These are phyloP conservation scores for Gossypium herbaceum DNA, from an alignment of 345 rosid species.

Conservation along the genomic window DNA sequence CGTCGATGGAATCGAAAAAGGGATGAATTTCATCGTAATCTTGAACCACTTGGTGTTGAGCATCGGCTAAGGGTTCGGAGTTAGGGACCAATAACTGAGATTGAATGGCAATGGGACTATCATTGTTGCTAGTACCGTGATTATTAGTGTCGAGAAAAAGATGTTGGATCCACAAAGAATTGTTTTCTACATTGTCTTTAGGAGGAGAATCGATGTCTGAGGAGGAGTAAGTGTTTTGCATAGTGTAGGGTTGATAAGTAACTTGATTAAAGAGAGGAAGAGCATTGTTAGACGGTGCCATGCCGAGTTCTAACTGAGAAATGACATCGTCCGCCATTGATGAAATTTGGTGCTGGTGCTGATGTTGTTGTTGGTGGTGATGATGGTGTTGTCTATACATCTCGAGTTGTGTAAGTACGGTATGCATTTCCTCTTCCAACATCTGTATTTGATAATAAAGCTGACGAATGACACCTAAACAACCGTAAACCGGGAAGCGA, in stretches of 20 bases:
- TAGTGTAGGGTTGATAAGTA: slow-evolving; percentile 24
- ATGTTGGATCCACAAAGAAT: slow-evolving; percentile 45
- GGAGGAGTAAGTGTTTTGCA: slow-evolving; percentile 39
- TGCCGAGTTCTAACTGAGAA: slow-evolving; percentile 68
- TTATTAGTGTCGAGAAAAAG: slow-evolving; percentile 22
- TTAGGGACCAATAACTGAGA: slow-evolving; percentile 35
- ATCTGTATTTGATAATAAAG: slow-evolving; percentile 43
- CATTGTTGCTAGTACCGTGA: slow-evolving; percentile 17
- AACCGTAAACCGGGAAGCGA: slow-evolving; percentile 73
- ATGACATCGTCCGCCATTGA: slow-evolving; percentile 40
- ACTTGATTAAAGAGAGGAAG: slow-evolving; percentile 32
- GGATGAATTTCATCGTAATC: slow-evolving; percentile 75
- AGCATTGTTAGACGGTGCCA: slow-evolving; percentile 55
- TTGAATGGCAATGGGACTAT: slow-evolving; percentile 36
- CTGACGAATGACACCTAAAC: slow-evolving; percentile 50
- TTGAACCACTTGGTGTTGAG: slow-evolving; percentile 49
- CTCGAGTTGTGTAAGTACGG: slow-evolving; percentile 54
- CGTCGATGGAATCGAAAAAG: slow-evolving; percentile 72
- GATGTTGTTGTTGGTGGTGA: neutral
- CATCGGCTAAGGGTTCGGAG: slow-evolving; percentile 30
- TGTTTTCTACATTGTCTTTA: slow-evolving; percentile 32
- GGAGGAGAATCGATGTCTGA: slow-evolving; percentile 30
- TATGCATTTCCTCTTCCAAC: slow-evolving; percentile 58
- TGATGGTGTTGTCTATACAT: slow-evolving; percentile 47
- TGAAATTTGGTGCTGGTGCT: slow-evolving; percentile 18